Conservation (phyloP, 768 basidiomycete species). For the Lanmaoa rubissima region DNA sequence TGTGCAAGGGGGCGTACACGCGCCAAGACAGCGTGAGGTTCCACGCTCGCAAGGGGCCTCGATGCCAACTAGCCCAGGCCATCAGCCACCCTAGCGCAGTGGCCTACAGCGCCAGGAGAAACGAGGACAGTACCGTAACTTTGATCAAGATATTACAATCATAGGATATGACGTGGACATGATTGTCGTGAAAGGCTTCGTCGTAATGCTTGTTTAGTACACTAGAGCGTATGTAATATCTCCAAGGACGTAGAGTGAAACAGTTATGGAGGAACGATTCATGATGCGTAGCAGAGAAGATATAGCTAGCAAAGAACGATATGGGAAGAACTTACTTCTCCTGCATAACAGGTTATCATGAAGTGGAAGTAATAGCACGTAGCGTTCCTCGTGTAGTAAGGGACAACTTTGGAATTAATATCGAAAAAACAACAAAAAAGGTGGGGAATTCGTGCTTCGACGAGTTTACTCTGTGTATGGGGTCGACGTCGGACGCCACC, state of each 20-base stretch:
- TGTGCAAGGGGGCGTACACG: conserved; percentile 9
- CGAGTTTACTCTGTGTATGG: neutral
- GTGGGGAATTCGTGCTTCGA: neutral
- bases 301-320: neutral
- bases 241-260: neutral
- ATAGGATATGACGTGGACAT: neutral
- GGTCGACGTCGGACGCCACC: neutral
- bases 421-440: neutral
- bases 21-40: conserved; percentile 17
- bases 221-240: conserved; percentile 20
- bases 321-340: neutral
- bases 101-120: conserved; percentile 8
- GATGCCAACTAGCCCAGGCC: conserved; percentile 2
- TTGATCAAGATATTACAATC: conserved; percentile 17
- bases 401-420: neutral
- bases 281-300: conserved; percentile 8
- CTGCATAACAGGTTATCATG: conserved; percentile 9
- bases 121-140: conserved; percentile 11
- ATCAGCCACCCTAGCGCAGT: conserved; percentile 14
- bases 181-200: neutral
- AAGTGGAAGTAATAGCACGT: conserved; percentile 3
- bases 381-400: neutral
- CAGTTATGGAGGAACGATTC: neutral
- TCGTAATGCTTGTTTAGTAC: conserved; percentile 12
- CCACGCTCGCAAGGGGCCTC: conserved; percentile 4